A percentile compares a stretch with the other conserved stretches of the same genome.
Conservation (phyloP, 1,284 basidiomycete species). For the Pisolithus thermaeus region DNA sequence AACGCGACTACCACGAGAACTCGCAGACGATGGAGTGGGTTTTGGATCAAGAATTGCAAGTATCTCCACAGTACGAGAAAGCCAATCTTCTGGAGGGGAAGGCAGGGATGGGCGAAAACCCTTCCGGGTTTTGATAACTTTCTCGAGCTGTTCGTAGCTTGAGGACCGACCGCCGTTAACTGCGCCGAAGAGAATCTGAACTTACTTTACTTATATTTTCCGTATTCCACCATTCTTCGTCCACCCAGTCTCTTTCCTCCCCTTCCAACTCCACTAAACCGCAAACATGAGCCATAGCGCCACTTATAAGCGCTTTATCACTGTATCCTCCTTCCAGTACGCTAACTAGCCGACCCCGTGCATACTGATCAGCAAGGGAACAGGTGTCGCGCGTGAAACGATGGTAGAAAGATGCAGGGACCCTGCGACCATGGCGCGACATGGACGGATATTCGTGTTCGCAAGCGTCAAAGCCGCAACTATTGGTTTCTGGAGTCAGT, state of each 20-base stretch:
- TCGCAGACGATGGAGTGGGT: slow-evolving; percentile 20
- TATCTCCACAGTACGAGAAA: slow-evolving; percentile 45
- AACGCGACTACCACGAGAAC: slow-evolving; percentile 16
- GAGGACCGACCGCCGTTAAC: too few species aligned
- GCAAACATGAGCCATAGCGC: slow-evolving; percentile 71
- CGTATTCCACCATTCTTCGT: slow-evolving; percentile 65
- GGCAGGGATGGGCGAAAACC: slow-evolving; percentile 38
- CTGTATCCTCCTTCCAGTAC: slow-evolving; percentile 96
- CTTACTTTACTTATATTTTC: slow-evolving; percentile 60
- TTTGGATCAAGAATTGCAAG: slow-evolving; percentile 37
- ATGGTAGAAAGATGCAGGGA: slow-evolving; percentile 84
- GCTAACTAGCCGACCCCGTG: slow-evolving; percentile 72
- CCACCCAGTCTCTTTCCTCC: slow-evolving; percentile 23
- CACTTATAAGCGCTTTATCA: slow-evolving; percentile 81
- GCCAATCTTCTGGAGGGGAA: slow-evolving; percentile 42
- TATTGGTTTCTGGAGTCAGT: slow-evolving; percentile 19
- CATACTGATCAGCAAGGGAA: slow-evolving; percentile 60
- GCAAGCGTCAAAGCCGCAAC: slow-evolving; percentile 90
- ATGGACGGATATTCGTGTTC: slow-evolving; percentile 90
- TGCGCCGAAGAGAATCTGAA: neutral
- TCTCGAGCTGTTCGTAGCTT: slow-evolving; percentile 54
- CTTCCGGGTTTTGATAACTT: slow-evolving; percentile 58
- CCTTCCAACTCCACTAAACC: slow-evolving; percentile 50
- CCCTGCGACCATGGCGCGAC: slow-evolving; percentile 89
- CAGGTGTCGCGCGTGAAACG: slow-evolving; percentile 77